A percentile compares a stretch with the other conserved stretches of the same genome.
These are phyloP conservation scores for Tillandsia fasciculata DNA, from an alignment of 176 grass and related monocot species.

Conservation along the genomic window DNA sequence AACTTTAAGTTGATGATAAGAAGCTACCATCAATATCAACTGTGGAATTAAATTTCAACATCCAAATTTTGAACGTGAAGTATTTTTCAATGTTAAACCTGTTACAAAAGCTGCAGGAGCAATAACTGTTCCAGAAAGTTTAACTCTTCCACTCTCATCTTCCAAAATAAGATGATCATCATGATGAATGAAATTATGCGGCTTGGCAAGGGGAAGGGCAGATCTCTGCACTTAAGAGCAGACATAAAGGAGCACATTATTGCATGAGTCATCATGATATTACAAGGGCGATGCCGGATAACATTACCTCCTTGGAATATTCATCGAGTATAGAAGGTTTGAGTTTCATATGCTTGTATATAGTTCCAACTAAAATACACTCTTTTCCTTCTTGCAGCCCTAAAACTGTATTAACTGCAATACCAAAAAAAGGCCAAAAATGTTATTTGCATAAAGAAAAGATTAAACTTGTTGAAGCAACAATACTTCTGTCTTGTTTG, in stretches of 20 bases:
- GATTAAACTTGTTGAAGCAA: neutral
- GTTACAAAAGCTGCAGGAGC: constrained; percentile 62
- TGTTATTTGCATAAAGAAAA: no score
- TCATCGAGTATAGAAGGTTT: constrained; percentile 93
- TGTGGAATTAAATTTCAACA: neutral
- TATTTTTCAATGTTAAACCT: constrained; percentile 29
- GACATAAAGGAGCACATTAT: neutral
- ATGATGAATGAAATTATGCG: constrained; percentile 88
- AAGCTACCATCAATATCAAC: neutral
- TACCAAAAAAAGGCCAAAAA: neutral
- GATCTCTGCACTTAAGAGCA: constrained; percentile 57
- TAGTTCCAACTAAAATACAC: constrained; percentile 82
- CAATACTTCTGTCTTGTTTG: neutral
- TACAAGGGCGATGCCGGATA: neutral
- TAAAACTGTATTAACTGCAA: constrained; percentile 82
- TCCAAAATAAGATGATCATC: constrained; percentile 98
- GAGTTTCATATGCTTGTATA: constrained; percentile 96
- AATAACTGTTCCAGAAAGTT: constrained; percentile 61
- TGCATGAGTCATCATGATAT: neutral
- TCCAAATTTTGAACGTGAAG: neutral
- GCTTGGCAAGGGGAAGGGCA: constrained; percentile 76
- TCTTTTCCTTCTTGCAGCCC: constrained; percentile 92
- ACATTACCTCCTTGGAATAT: constrained; percentile 90
- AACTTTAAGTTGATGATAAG: neutral
- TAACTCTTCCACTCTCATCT: constrained; percentile 98